Conservation (phyloP, 345 rosid species). For the Eucalyptus cladocalyx region DNA sequence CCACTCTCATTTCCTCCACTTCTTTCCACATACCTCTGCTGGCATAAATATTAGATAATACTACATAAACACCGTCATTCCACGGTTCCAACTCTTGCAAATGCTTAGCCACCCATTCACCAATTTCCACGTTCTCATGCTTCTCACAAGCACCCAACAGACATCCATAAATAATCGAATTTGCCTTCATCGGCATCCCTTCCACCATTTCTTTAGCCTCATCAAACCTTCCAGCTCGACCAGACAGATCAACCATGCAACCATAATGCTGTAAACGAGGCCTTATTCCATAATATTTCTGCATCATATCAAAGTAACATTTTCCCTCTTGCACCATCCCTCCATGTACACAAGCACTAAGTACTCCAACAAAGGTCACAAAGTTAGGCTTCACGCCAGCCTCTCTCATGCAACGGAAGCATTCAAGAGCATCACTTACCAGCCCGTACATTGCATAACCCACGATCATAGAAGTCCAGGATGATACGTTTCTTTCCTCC, state of each 20-base stretch:
- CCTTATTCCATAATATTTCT: constrained; percentile 24
- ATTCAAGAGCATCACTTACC: constrained; percentile 41
- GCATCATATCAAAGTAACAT: constrained; percentile 47
- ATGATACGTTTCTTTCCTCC: constrained; percentile 46
- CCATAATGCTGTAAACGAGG: constrained; percentile 62
- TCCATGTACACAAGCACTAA: constrained; percentile 82
- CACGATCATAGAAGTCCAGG: constrained; percentile 83
- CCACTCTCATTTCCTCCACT: constrained; percentile 26
- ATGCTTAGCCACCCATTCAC: constrained; percentile 74
- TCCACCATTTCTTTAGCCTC: constrained; percentile 62
- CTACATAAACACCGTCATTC: constrained; percentile 81
- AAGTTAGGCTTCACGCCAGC: constrained; percentile 45
- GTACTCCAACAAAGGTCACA: constrained; percentile 67
- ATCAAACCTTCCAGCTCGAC: constrained; percentile 57
- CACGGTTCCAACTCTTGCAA: constrained; percentile 62
- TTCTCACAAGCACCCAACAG: constrained; percentile 93
- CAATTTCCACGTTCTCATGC: constrained; percentile 61
- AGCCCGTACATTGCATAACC: constrained; percentile 58
- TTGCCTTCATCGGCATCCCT: constrained; percentile 74
- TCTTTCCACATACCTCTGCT: constrained; percentile 60
- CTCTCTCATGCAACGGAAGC: constrained; percentile 46
- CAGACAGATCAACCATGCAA: constrained; percentile 70
- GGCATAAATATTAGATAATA: constrained; percentile 79
- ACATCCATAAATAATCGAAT: constrained; percentile 69
- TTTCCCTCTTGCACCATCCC: constrained; percentile 68